These are phyloP conservation scores for Symbiodinium pilosum DNA, from an alignment of 73 alveolate genomes.

Conservation along the genomic window DNA sequence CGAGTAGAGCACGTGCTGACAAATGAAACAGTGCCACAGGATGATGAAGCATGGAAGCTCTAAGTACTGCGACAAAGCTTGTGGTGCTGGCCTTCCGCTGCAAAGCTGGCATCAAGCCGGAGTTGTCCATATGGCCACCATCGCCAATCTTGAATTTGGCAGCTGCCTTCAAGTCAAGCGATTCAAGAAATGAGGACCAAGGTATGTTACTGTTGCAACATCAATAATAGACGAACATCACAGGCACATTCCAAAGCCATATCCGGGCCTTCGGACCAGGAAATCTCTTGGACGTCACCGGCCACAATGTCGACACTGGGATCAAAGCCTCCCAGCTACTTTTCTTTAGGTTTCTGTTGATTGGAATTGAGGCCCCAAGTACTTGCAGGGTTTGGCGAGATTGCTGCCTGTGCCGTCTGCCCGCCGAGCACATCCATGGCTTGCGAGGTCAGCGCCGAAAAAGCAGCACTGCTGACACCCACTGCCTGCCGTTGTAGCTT, in stretches of 20 bases:
- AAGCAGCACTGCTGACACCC: slow-evolving; percentile 90
- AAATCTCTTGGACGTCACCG: slow-evolving; percentile 54
- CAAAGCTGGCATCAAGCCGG: slow-evolving; percentile 77
- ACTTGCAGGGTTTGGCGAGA: too few species aligned
- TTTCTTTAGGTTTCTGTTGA: neutral
- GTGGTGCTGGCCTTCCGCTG: slow-evolving; percentile 68
- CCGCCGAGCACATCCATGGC: slow-evolving; percentile 56
- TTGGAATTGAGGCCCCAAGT: neutral
- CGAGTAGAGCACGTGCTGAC: too few species aligned
- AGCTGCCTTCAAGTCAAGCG: slow-evolving; percentile 20
- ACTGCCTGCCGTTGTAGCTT: slow-evolving; percentile 17
- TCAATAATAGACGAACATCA: too few species aligned
- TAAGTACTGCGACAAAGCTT: too few species aligned
- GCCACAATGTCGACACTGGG: slow-evolving; percentile 83
- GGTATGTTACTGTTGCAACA: too few species aligned
- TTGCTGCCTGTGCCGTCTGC: slow-evolving; percentile 68
- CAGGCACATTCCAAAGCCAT: neutral
- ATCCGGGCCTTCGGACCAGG: slow-evolving; percentile 55
- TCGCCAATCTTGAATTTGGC: slow-evolving; percentile 89
- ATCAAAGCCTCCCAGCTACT: slow-evolving; percentile 24
- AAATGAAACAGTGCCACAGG: too few species aligned
- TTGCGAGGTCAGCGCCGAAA: slow-evolving; percentile 73
- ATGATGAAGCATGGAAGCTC: too few species aligned
- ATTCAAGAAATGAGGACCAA: too few species aligned
- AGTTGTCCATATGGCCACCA: slow-evolving; percentile 93